Conservation (phyloP, 2,329 filamentous ascomycete species). For the Botryosphaeria agaves region DNA sequence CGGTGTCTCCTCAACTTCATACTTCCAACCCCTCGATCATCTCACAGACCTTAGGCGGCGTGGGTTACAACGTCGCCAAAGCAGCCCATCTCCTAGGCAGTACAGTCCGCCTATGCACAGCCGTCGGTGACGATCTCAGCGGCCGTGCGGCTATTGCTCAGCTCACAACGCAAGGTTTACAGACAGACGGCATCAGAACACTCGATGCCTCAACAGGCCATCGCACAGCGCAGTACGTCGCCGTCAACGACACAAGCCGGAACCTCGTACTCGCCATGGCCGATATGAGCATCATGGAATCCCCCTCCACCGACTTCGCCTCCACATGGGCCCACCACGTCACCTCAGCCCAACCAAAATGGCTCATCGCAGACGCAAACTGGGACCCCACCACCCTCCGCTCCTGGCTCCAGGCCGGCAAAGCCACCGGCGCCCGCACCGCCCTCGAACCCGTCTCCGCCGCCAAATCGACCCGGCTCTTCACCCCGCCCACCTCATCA, state of each 20-base stretch:
- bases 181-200: constrained; percentile 41
- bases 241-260: constrained; percentile 69
- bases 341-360: constrained; percentile 41
- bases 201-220: constrained; percentile 24
- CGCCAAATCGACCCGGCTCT: constrained; percentile 57
- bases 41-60: constrained; percentile 70
- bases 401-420: constrained; percentile 48
- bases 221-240: constrained; percentile 79
- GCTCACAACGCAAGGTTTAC: constrained; percentile 46
- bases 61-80: constrained; percentile 80
- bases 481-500: constrained; percentile 25
- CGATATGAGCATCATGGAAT: constrained; percentile 72
- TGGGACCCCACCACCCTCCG: constrained; percentile 53
- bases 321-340: constrained; percentile 29
- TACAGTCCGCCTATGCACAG: constrained; percentile 56
- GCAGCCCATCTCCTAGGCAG: constrained; percentile 57
- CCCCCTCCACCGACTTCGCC: constrained; percentile 17
- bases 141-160: constrained; percentile 55
- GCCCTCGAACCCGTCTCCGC: constrained; percentile 83
- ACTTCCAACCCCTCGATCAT: constrained; percentile 81
- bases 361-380: constrained; percentile 76
- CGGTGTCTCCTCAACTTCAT: constrained; percentile 35
- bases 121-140: constrained; percentile 63
- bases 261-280: constrained; percentile 87
- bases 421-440: constrained; percentile 37